phyloP scores from a whole-genome alignment of 1,139 yeast species.

The Geotrichum aggregatum region DNA sequence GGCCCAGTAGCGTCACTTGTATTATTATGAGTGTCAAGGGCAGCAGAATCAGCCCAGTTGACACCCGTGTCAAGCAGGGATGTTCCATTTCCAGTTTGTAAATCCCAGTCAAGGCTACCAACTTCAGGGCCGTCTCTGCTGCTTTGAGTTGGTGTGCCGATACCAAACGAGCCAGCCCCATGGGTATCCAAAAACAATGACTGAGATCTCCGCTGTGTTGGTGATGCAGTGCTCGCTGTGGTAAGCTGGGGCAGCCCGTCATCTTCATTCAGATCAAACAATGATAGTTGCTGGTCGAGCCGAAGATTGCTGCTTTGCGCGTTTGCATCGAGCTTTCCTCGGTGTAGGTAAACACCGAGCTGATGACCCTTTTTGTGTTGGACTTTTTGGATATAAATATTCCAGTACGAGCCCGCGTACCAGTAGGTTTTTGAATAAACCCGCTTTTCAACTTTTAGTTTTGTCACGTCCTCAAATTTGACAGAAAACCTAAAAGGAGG shows the following conservation, averaged over 20 bases:
- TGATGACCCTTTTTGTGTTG: constrained; percentile 44
- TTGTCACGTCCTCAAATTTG: constrained; percentile 47
- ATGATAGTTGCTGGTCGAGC: constrained; percentile 38
- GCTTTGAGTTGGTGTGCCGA: constrained; percentile 3
- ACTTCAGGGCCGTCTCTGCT: constrained; percentile 11
- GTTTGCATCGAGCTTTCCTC: constrained; percentile 39
- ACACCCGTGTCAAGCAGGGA: constrained; percentile 5
- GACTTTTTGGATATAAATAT: constrained; percentile 49
- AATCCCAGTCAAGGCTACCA: constrained; percentile 5
- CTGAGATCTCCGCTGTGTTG: constrained; percentile 7
- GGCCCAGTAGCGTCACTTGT: background rate
- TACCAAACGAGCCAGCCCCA: background rate
- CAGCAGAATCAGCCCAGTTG: constrained; percentile 4
- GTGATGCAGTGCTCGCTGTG: background rate
- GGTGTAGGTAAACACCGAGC: constrained; percentile 51
- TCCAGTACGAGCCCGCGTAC: constrained; percentile 60
- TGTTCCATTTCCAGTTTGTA: background rate
- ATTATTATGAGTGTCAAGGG: background rate
- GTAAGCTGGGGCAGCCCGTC: constrained; percentile 8
- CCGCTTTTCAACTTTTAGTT: constrained; percentile 45
- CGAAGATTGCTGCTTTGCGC: constrained; percentile 36
- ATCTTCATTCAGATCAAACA: constrained; percentile 25
- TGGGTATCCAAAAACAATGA: constrained; percentile 8
- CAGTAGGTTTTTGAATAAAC: constrained; percentile 50
- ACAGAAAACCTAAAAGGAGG: constrained; percentile 55